Percentiles rank a stretch among this genome's conserved stretches.
These are phyloP conservation scores for Homolaphlyctis polyrhiza DNA, from an alignment of 371 early-diverging fungal genomes.

Conservation along the genomic window DNA sequence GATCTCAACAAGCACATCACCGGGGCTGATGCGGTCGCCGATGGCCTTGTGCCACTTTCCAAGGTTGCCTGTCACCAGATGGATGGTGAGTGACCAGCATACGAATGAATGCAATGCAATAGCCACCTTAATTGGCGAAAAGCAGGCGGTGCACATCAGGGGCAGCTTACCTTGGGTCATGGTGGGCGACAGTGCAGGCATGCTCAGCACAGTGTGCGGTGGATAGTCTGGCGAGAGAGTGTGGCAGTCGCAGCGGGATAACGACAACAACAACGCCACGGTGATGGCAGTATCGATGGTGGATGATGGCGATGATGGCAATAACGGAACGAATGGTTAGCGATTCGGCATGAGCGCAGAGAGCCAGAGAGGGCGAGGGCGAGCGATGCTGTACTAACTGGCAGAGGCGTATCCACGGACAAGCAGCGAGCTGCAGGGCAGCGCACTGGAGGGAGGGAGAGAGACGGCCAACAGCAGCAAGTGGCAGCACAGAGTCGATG, in stretches of 20 bases:
- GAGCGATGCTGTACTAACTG: too few species aligned
- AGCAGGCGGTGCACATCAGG: neutral
- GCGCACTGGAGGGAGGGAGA: too few species aligned
- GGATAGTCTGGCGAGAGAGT: slow-evolving; percentile 47
- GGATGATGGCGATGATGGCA: too few species aligned
- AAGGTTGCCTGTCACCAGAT: slow-evolving; percentile 58
- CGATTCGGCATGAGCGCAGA: too few species aligned
- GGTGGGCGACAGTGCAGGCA: slow-evolving; percentile 98
- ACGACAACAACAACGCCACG: neutral
- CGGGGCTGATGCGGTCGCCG: slow-evolving; percentile 90
- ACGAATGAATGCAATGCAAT: neutral
- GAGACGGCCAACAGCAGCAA: too few species aligned
- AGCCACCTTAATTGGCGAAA: neutral
- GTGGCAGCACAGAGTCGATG: too few species aligned
- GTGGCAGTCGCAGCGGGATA: neutral
- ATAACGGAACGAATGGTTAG: too few species aligned
- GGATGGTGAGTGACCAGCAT: neutral
- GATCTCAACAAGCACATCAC: slow-evolving; percentile 95
- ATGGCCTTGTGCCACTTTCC: slow-evolving; percentile 92
- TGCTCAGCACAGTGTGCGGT: slow-evolving; percentile 81
- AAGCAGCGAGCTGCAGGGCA: too few species aligned
- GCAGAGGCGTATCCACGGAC: too few species aligned
- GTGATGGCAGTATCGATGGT: too few species aligned
- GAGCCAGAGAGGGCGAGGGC: too few species aligned
- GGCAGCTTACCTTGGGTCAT: slow-evolving; percentile 90